Conservation (phyloP, 108 stramenopile genomes). For the Aurantiochytrium sp. region DNA sequence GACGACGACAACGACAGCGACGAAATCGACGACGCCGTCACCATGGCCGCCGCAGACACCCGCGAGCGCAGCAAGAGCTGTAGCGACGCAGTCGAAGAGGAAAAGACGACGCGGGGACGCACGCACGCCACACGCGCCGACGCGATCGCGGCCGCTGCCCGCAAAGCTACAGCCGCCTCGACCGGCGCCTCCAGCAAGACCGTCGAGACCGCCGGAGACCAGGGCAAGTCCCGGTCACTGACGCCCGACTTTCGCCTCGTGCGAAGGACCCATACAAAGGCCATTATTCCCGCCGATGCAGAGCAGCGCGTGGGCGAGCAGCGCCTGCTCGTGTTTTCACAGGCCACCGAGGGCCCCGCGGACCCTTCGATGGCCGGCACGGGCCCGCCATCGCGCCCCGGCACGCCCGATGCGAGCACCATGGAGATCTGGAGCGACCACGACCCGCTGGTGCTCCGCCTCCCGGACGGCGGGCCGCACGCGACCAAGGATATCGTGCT, state of each 20-base stretch:
- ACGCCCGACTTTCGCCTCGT: neutral
- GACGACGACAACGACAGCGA: too few species aligned
- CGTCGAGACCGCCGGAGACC: too few species aligned
- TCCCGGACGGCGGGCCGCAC: neutral
- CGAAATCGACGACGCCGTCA: neutral
- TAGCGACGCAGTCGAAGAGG: neutral
- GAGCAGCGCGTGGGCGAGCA: neutral
- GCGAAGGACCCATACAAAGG: neutral
- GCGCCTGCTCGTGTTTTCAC: neutral
- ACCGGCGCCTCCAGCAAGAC: neutral
- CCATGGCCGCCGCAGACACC: neutral
- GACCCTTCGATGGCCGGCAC: neutral
- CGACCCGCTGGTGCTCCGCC: conserved; percentile 11
- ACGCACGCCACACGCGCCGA: neutral
- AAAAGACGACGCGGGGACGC: neutral
- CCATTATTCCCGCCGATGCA: neutral
- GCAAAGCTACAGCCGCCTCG: neutral
- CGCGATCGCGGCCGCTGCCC: neutral
- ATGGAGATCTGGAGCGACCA: neutral
- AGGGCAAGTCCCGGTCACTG: neutral
- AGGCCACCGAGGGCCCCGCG: neutral
- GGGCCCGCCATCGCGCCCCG: neutral
- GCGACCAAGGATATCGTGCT: conserved; percentile 25
- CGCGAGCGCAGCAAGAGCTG: neutral
- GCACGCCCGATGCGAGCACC: neutral